phyloP scores from a whole-genome alignment of 192 early-diverging fungal genomes.

The Thoreauomyces humboldtii region DNA sequence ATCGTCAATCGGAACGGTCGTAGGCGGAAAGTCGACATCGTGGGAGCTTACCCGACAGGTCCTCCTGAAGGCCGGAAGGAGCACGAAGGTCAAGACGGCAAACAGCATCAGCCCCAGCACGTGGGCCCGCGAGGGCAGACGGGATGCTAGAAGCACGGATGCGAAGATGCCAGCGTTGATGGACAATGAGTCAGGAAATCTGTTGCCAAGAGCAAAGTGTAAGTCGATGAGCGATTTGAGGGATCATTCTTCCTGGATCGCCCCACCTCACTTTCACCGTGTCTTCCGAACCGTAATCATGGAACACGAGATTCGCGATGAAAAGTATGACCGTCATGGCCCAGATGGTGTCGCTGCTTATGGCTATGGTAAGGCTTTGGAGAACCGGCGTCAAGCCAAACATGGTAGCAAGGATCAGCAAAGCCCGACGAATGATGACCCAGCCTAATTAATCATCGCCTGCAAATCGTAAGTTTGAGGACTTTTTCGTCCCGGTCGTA shows the following conservation, averaged over 20 bases:
- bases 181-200: constrained; percentile 92
- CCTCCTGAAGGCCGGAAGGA: constrained; percentile 91
- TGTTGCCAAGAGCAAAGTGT: no score
- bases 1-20: neutral
- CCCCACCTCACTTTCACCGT: neutral
- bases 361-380: constrained; percentile 86
- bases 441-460: no score
- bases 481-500: no score
- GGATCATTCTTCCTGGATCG: neutral
- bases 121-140: constrained; percentile 75
- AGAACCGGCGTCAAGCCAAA: constrained; percentile 87
- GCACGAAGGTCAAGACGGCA: constrained; percentile 87
- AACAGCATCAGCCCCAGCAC: constrained; percentile 86
- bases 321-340: constrained; percentile 83
- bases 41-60: constrained; percentile 50
- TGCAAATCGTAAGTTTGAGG: no score
- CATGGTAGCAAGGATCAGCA: constrained; percentile 72
- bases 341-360: constrained; percentile 90
- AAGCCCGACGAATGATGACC: constrained; percentile 54
- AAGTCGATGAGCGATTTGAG: neutral
- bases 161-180: constrained; percentile 96
- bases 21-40: neutral
- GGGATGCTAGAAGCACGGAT: constrained; percentile 85
- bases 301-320: constrained; percentile 82
- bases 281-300: constrained; percentile 61